Evolutionary conservation across 176 grass and related monocot genomes (phyloP), one percentile per base, ranked within the genome.

Genomic region (Oryza rufipogon): DNA sequence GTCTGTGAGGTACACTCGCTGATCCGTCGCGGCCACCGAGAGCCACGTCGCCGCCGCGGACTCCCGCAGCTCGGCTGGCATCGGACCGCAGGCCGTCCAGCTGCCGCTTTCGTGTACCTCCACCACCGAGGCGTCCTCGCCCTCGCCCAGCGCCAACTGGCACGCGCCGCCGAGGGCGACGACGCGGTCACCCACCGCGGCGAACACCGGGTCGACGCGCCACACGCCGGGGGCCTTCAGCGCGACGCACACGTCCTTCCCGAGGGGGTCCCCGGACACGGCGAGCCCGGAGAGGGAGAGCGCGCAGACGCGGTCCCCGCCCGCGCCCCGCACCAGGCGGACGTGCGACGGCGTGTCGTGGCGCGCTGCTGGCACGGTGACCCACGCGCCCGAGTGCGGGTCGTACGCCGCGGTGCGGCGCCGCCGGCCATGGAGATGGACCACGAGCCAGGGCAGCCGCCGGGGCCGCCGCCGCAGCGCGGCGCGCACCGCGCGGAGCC

Each of bases 91-190:
- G 3, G 75, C 3, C 16, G 84, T 47, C 96, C 96, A 99, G 11
- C 30, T 63, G 7, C 67, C 80, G 22, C 33, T 32, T 0, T 92
- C 86, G 30, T 89, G 85, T 68, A 98, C 93, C 74, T 98, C 96
- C 64, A 95, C 96, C 4, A 74, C 86, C 2, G 85, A 75, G 0
- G 64, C 70, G 77, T 89, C 80, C 44, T 93, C 91, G 47, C 81
- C 88, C 0, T 89, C 89, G 4, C 28, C 85, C 19, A 95, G 91
- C 25, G 83, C 91, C n/a, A 98, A 85, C 11, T 83, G 17, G 73
- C 91, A 93, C 64, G 91, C 91, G 25, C 96, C 96, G 61, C 93
- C 96, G 7, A 92, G 81, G 20, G 87, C 91, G 8, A 94, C 87
- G 19, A 98, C 49, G 81, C 85, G 90, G 48, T 64, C 79, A 1